phyloP scores from a whole-genome alignment of 768 basidiomycete species.

The Kwoniella newhampshirensis region DNA sequence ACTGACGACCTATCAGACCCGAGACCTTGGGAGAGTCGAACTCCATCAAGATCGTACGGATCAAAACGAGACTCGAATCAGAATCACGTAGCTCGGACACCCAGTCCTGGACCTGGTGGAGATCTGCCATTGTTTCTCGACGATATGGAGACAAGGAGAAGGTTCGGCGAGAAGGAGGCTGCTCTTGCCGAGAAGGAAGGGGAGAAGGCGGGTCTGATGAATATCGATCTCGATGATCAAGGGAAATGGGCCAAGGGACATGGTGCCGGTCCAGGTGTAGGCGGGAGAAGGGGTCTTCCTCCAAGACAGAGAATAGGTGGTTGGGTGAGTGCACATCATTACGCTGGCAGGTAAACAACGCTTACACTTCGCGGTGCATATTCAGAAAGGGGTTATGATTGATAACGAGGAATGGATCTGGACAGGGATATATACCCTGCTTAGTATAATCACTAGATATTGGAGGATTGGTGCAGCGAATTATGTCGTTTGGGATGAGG shows the following conservation, averaged over 20 bases:
- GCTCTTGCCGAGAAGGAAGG: constrained; percentile 4
- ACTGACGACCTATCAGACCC: constrained; percentile 36
- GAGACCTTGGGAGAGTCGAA: constrained; percentile 42
- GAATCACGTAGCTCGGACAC: not conserved
- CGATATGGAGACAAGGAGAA: constrained; percentile 37
- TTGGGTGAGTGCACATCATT: constrained; percentile 33
- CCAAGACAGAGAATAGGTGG: constrained; percentile 41
- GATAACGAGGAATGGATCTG: constrained; percentile 52
- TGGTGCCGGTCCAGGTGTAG: constrained; percentile 46
- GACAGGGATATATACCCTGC: constrained; percentile 76
- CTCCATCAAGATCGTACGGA: constrained; percentile 32
- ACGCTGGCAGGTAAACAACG: not conserved
- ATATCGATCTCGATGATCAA: constrained; percentile 38
- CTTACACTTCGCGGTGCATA: not conserved
- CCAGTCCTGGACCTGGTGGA: constrained; percentile 1
- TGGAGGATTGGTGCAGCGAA: constrained; percentile 85
- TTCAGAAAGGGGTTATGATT: constrained; percentile 41
- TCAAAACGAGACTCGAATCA: constrained; percentile 16
- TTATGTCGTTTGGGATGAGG: constrained; percentile 93
- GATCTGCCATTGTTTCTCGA: constrained; percentile 33
- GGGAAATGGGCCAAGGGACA: constrained; percentile 50
- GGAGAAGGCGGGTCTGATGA: constrained; percentile 20
- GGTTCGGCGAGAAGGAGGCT: constrained; percentile 24
- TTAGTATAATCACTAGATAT: constrained; percentile 92
- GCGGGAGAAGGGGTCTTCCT: constrained; percentile 49